phyloP scores from a whole-genome alignment of 2,329 filamentous ascomycete genomes.

The Zymoseptoria tritici region DNA sequence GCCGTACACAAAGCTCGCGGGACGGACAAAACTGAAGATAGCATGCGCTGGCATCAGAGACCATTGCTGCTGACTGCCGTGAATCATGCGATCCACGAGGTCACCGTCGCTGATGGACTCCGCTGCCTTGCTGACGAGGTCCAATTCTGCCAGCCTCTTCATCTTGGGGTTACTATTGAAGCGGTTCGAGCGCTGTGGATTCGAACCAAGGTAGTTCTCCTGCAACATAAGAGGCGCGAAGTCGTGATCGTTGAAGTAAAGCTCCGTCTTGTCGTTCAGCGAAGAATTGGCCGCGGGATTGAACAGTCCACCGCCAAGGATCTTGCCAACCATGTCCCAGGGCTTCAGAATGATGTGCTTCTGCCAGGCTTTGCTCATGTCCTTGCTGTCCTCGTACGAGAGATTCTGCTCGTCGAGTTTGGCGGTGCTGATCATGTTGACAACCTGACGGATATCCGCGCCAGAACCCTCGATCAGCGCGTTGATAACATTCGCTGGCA shows the following conservation, averaged over 20 bases:
- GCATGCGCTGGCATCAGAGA: conserved; percentile 95
- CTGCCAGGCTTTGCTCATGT: conserved; percentile 97
- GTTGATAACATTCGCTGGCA: conserved; percentile 76
- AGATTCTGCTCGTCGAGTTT: conserved; percentile 78
- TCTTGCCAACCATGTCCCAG: conserved; percentile 95
- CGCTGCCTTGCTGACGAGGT: conserved; percentile 78
- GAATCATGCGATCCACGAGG: conserved; percentile 94
- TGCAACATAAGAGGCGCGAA: conserved; percentile 97
- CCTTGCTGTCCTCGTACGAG: conserved; percentile 77
- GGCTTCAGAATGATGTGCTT: conserved; percentile 95
- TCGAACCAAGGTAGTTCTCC: conserved; percentile 89
- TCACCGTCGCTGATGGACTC: conserved; percentile 97
- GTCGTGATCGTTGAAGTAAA: conserved; percentile 99
- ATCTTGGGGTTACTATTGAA: conserved; percentile 54
- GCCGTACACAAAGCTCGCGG: conserved; percentile 79
- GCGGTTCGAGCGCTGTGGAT: conserved; percentile 57
- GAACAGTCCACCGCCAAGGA: conserved; percentile 83
- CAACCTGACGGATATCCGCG: conserved; percentile 93
- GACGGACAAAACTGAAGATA: conserved; percentile 87
- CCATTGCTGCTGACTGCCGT: conserved; percentile 97
- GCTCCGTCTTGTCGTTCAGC: conserved; percentile 93
- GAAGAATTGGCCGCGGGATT: conserved; percentile 73
- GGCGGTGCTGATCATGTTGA: conserved; percentile 95
- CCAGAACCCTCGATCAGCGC: conserved; percentile 91
- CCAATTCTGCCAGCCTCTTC: conserved; percentile 71